Percentiles rank a stretch among this genome's conserved stretches.
Conservation (phyloP, 2,329 filamentous ascomycete genomes). For the Fusarium armeniacum region DNA sequence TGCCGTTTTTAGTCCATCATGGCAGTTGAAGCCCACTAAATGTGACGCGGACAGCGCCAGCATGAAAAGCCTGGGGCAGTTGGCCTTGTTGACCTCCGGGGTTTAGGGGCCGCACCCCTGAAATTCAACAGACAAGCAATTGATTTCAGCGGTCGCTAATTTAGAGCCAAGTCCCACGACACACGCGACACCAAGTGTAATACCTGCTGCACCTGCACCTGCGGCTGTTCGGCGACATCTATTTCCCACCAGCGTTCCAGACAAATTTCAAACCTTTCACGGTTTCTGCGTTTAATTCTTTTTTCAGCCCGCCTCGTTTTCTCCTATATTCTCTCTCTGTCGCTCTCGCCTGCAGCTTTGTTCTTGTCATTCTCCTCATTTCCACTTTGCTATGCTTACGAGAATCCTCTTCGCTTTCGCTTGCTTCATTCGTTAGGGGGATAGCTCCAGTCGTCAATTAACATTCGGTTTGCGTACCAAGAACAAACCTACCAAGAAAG, state of each 20-base stretch:
- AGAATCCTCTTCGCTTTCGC: conserved; percentile 25
- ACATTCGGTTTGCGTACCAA: conserved; percentile 13
- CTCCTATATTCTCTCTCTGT: conserved; percentile 9
- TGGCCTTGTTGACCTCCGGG: conserved; percentile 8
- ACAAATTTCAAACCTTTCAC: conserved; percentile 34
- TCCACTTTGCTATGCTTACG: conserved; percentile 37
- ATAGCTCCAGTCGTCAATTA: conserved; percentile 9
- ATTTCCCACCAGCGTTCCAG: conserved; percentile 36
- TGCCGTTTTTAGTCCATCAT: conserved; percentile 47
- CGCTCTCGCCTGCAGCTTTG: conserved; percentile 1
- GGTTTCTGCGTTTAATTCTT: conserved; percentile 23
- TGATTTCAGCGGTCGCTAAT: conserved; percentile 43
- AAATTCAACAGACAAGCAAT: conserved; percentile 43
- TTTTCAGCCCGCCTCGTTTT: conserved; percentile 6
- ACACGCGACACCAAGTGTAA: conserved; percentile 43
- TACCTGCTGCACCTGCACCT: conserved; percentile 16
- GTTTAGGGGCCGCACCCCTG: conserved; percentile 40
- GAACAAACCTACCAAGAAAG: conserved; percentile 32
- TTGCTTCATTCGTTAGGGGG: conserved; percentile 32
- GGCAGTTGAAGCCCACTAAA: conserved; percentile 40
- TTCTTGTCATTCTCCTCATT: conserved; percentile 1
- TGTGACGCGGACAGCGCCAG: conserved; percentile 41
- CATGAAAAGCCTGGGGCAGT: conserved; percentile 29
- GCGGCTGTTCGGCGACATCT: conserved; percentile 23
- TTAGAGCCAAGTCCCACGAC: conserved; percentile 35